A percentile compares a stretch with the other conserved stretches of the same genome.
Evolutionary conservation across 164 flowering plant genomes (phyloP).

Genomic region (Magnolia sinica): DNA sequence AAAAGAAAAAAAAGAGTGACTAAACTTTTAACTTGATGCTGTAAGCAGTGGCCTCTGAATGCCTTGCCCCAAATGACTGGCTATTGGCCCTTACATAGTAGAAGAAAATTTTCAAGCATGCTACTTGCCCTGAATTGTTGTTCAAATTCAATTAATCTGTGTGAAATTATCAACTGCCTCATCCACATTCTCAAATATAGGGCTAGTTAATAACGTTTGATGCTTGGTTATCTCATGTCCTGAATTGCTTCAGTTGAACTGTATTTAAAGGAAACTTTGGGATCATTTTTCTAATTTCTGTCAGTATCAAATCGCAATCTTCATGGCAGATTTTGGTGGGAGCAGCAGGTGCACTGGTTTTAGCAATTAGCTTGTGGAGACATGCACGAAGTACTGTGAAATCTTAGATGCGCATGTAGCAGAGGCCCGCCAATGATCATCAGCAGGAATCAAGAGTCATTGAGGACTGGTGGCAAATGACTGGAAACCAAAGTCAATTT

Average conservation of each 20-base stretch:
- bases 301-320: background rate
- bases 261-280: background rate
- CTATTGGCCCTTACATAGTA: too few relatives aligned
- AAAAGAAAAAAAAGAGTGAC: too few relatives aligned
- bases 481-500: background rate
- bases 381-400: slow-evolving; percentile 38
- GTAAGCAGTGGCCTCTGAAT: too few relatives aligned
- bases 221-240: background rate
- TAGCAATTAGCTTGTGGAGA: slow-evolving; percentile 62
- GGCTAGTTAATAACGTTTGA: background rate
- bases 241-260: background rate
- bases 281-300: background rate
- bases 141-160: background rate
- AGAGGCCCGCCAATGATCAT: background rate
- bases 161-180: background rate
- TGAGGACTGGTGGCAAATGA: background rate
- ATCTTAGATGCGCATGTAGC: slow-evolving; percentile 11
- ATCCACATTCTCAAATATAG: background rate
- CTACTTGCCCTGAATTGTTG: too few relatives aligned
- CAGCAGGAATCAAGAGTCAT: background rate
- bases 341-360: slow-evolving; percentile 44
- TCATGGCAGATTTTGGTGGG: slow-evolving; percentile 49
- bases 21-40: too few relatives aligned
- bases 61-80: too few relatives aligned
- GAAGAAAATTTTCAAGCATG: too few relatives aligned